These are phyloP conservation scores for Tanozyma kutaoensis DNA, from an alignment of 805 yeast genomes.

Conservation along the genomic window DNA sequence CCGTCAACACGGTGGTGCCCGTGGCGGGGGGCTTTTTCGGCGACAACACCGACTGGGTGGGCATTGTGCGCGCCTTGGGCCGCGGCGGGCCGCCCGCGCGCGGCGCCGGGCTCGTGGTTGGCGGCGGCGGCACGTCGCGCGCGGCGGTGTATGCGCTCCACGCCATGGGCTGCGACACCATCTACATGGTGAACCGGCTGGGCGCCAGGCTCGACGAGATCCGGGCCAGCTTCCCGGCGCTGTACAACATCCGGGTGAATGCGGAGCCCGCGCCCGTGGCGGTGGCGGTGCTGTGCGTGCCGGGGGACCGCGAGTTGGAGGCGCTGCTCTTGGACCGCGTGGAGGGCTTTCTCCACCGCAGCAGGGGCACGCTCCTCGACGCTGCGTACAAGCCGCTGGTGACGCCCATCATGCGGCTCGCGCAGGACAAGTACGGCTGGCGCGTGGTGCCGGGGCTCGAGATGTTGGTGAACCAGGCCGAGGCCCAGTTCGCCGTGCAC, in stretches of 20 bases:
- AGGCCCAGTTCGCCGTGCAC: constrained; percentile 73
- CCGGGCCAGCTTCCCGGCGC: constrained; percentile 43
- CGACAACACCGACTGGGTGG: constrained; percentile 94
- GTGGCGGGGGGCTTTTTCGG: constrained; percentile 40
- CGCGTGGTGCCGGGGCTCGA: constrained; percentile 81
- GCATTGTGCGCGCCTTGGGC: constrained; percentile 58
- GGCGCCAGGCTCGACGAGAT: constrained; percentile 47
- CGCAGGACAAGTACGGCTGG: constrained; percentile 54
- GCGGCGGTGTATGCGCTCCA: constrained; percentile 86
- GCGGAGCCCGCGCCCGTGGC: constrained; percentile 39
- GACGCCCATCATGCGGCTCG: constrained; percentile 78
- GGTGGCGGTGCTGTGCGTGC: constrained; percentile 67
- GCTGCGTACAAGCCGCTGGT: constrained; percentile 89
- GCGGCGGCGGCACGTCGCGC: constrained; percentile 96
- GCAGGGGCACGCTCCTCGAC: constrained; percentile 43
- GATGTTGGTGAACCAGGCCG: constrained; percentile 89
- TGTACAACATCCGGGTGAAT: constrained; percentile 41
- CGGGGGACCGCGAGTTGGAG: constrained; percentile 67
- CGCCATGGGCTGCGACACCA: constrained; percentile 60
- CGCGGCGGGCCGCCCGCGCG: constrained; percentile 45
- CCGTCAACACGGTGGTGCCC: constrained; percentile 78
- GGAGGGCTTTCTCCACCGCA: constrained; percentile 31
- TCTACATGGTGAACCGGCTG: constrained; percentile 77
- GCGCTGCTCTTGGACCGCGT: constrained; percentile 31
- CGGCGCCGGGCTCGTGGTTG: constrained; percentile 66